Evolutionary conservation across 768 basidiomycete genomes (phyloP), one percentile per base, ranked within the genome.

Genomic region (Boletales sp.): DNA sequence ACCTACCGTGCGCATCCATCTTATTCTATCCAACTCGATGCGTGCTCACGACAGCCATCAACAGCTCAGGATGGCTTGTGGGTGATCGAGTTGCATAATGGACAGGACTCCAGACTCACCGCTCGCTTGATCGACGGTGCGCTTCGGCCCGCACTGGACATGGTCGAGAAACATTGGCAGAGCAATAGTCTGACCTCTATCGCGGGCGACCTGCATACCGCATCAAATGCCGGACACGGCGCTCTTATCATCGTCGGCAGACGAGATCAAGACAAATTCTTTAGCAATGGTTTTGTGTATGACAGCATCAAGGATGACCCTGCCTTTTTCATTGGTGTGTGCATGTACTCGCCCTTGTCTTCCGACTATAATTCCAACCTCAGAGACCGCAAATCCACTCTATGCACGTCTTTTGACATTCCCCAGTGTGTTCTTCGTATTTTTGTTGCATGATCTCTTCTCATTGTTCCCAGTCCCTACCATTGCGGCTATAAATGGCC

Each of bases 51-150:
- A 40, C 8, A 17, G 4, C 8, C 8, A 2, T 53, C 19, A 31
- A 8, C 35, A 51, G 53, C 49, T 30, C 56, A 89, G 85, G 64
- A 77, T 4, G 71, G 72, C 3, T 54, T 86, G 35, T 93, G 89
- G 90, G 72, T 88, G 43, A 79, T 92, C 50, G 90, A 93, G 62
- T 67, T 93, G 46, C 88, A 88, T 59, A 87, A 90, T 63, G 87
- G 85, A 13, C 73, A 73, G 35, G 90, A 93, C 65, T 87, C 76
- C 55, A 81, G 89, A 18, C 66, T 93, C 40, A 85, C 83, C 0
- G 67, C 74, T 21, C 65, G 65, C 7, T 68, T 93, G 45, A 70
- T 90, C 46, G 73, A 79, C 48, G 68, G 75, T 15, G 87, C 76
- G 0, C 53, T 92, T 24, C 77, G 78, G 54, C 87, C 88, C 40